phyloP scores from a whole-genome alignment of 1,284 basidiomycete genomes.

The Apiotrichum domesticum region DNA sequence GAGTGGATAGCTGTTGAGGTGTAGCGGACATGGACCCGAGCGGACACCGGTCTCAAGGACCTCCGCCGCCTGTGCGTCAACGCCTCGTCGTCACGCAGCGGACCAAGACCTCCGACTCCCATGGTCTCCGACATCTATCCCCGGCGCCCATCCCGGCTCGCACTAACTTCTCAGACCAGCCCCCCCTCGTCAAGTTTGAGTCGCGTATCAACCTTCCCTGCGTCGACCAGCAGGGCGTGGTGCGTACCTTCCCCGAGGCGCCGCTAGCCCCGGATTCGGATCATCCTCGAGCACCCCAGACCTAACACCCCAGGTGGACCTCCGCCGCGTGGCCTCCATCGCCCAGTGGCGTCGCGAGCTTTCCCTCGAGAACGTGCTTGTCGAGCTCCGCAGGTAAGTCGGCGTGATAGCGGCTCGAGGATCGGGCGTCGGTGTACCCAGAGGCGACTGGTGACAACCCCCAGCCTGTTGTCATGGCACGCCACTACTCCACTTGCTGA shows the following conservation, averaged over 20 bases:
- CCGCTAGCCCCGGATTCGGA: too few species aligned
- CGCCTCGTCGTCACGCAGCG: too few species aligned
- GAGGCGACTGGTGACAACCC: too few species aligned
- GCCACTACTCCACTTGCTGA: background rate
- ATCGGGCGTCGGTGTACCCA: background rate
- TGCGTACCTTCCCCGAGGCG: slow-evolving; percentile 20
- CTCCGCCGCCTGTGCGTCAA: too few species aligned
- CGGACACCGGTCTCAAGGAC: slow-evolving; percentile 47
- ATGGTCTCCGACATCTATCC: too few species aligned
- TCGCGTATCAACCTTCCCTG: slow-evolving; percentile 95
- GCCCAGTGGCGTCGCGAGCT: slow-evolving; percentile 65
- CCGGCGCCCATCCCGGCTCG: background rate
- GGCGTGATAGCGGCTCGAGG: background rate
- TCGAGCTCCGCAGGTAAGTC: slow-evolving; percentile 78
- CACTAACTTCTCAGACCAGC: slow-evolving; percentile 27
- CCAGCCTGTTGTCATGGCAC: background rate
- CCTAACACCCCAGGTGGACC: slow-evolving; percentile 56
- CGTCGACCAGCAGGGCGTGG: slow-evolving; percentile 66
- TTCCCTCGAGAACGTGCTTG: slow-evolving; percentile 81
- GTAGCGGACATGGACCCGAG: background rate
- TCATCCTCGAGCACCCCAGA: too few species aligned
- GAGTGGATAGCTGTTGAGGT: slow-evolving; percentile 39
- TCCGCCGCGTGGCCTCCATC: slow-evolving; percentile 62
- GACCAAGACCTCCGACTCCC: too few species aligned
- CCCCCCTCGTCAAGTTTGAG: slow-evolving; percentile 57